A percentile compares a stretch with the other conserved stretches of the same genome.
phyloP scores from a whole-genome alignment of 495 filamentous ascomycete species.

The Penicillium crystallinum region DNA sequence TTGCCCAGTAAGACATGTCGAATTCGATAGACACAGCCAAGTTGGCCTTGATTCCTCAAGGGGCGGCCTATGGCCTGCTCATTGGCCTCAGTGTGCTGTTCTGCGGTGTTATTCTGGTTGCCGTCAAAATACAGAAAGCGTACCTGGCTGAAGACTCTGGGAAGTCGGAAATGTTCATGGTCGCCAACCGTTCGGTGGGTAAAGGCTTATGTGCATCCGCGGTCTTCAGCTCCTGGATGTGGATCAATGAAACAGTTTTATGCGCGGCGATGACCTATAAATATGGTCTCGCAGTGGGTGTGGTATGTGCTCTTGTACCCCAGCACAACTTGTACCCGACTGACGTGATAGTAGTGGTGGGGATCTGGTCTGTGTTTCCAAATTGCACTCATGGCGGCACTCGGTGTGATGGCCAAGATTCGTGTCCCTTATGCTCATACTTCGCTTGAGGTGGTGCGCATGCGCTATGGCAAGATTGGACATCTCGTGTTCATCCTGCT shows the following conservation, averaged over 20 bases:
- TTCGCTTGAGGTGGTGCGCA: conserved; percentile 49
- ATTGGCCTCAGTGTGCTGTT: conserved; percentile 40
- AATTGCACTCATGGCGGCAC: conserved; percentile 36
- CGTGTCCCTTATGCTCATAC: conserved; percentile 54
- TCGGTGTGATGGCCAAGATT: conserved; percentile 38
- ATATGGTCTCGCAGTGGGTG: conserved; percentile 32
- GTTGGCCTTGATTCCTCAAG: conserved; percentile 31
- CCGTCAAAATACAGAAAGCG: conserved; percentile 36
- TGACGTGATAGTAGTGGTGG: conserved; percentile 30
- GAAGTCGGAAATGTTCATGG: conserved; percentile 51
- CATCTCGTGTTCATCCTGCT: conserved; percentile 49
- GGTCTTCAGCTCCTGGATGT: conserved; percentile 47
- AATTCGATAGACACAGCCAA: conserved; percentile 44
- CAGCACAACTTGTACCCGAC: not conserved
- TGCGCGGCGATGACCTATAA: conserved; percentile 36
- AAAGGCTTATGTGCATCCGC: conserved; percentile 47
- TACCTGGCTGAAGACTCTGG: conserved; percentile 43
- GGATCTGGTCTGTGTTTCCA: conserved; percentile 38
- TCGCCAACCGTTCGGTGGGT: conserved; percentile 44
- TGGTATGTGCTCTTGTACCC: conserved; percentile 18
- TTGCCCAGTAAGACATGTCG: conserved; percentile 28
- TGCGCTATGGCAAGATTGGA: conserved; percentile 47
- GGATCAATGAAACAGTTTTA: conserved; percentile 43
- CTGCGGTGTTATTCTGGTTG: conserved; percentile 37
- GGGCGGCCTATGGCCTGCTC: conserved; percentile 41